Conservation (phyloP, 495 filamentous ascomycete species). For the Geopyxis carbonaria region DNA sequence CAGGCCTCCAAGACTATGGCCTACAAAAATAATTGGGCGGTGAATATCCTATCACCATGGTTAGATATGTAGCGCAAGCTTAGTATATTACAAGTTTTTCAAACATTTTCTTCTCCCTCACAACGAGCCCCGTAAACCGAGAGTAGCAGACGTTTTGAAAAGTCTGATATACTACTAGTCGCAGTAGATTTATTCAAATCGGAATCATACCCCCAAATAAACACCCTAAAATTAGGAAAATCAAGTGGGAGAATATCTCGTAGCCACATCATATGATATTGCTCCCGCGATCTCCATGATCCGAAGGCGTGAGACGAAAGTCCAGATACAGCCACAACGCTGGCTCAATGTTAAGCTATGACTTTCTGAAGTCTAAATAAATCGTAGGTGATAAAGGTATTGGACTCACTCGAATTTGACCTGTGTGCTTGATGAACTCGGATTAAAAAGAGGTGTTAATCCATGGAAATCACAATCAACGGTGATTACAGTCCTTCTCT, state of each 20-base stretch:
- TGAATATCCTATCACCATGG: not conserved
- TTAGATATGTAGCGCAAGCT: too few species aligned
- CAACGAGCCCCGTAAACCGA: not conserved
- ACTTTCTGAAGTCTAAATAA: too few species aligned
- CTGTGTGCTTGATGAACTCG: too few species aligned
- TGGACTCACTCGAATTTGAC: constrained; percentile 7
- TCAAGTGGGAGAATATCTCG: constrained; percentile 8
- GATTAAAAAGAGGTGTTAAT: constrained; percentile 8
- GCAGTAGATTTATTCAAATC: not conserved
- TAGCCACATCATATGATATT: constrained; percentile 10
- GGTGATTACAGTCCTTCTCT: not conserved
- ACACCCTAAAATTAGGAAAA: constrained; percentile 1
- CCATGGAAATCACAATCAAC: constrained; percentile 11
- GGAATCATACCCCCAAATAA: constrained; percentile 14
- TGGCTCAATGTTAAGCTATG: not conserved
- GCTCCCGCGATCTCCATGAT: constrained; percentile 8
- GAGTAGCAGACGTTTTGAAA: not conserved
- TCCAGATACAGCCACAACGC: constrained; percentile 10
- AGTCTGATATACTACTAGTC: not conserved
- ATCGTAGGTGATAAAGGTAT: not conserved
- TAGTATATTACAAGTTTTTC: too few species aligned
- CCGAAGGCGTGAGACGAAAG: constrained; percentile 11
- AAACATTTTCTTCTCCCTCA: too few species aligned
- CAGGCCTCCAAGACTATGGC: constrained; percentile 26
- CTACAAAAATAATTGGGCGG: constrained; percentile 27